phyloP scores from a whole-genome alignment of 441 rosid genomes.

The Syzygium malaccense region DNA sequence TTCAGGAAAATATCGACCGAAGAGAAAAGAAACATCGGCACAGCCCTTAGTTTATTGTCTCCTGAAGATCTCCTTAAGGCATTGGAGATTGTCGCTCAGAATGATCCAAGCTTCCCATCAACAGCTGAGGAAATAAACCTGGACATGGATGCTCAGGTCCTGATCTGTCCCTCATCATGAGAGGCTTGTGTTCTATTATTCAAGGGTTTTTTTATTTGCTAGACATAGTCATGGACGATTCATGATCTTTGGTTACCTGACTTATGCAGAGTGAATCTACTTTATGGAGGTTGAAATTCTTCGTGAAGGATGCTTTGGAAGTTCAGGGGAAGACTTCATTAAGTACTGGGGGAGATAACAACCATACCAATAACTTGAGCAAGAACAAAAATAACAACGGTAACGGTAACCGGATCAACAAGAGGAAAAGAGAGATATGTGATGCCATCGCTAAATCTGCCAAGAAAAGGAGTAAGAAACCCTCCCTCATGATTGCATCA shows the following conservation, averaged over 20 bases:
- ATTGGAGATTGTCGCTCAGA: slow-evolving; percentile 78
- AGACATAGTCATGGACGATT: neutral
- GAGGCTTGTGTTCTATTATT: neutral
- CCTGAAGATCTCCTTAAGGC: slow-evolving; percentile 81
- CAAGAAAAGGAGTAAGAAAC: slow-evolving; percentile 43
- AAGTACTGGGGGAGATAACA: slow-evolving; percentile 26
- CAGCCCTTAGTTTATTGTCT: slow-evolving; percentile 54
- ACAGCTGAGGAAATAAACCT: slow-evolving; percentile 77
- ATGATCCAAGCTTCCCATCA: slow-evolving; percentile 70
- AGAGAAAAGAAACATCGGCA: slow-evolving; percentile 70
- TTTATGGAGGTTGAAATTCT: slow-evolving; percentile 85
- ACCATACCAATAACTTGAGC: slow-evolving; percentile 12
- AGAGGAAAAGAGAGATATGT: slow-evolving; percentile 53
- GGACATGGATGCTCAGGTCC: slow-evolving; percentile 85
- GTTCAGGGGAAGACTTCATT: slow-evolving; percentile 43
- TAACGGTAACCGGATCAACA: slow-evolving; percentile 35
- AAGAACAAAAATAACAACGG: slow-evolving; percentile 17
- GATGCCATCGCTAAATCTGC: slow-evolving; percentile 42
- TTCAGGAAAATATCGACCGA: slow-evolving; percentile 72
- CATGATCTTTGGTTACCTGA: neutral
- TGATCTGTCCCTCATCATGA: neutral
- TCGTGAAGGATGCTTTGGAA: slow-evolving; percentile 72
- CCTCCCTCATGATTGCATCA: neutral
- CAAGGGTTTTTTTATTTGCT: neutral
- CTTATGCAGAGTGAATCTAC: slow-evolving; percentile 61